phyloP scores from a whole-genome alignment of 2,329 filamentous ascomycete species.

The Venturia pyrina region DNA sequence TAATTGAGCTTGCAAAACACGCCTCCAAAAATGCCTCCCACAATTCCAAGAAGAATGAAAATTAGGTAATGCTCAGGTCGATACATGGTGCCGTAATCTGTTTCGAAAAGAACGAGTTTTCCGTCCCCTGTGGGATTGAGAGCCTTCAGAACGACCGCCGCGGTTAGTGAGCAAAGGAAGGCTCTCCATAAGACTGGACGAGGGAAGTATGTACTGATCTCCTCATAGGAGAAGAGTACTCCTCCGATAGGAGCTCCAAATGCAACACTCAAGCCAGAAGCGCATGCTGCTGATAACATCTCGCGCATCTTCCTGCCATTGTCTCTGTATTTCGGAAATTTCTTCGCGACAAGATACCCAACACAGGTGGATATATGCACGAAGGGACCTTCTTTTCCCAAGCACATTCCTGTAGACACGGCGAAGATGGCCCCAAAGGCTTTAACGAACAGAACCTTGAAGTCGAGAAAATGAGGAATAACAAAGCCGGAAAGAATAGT shows the following conservation, averaged over 20 bases:
- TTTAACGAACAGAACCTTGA: conserved; percentile 47
- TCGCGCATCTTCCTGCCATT: conserved; percentile 50
- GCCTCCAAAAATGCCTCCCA: conserved; percentile 49
- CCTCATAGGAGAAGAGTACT: conserved; percentile 51
- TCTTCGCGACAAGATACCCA: conserved; percentile 41
- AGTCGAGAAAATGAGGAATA: conserved; percentile 46
- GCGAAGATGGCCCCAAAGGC: conserved; percentile 49
- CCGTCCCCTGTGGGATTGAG: conserved; percentile 52
- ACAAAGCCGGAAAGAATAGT: conserved; percentile 51
- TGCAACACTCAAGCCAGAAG: conserved; percentile 48
- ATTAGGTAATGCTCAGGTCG: conserved; percentile 45
- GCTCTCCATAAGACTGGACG: conserved; percentile 49
- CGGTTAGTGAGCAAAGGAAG: conserved; percentile 47
- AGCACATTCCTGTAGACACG: conserved; percentile 48
- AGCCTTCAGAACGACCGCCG: conserved; percentile 45
- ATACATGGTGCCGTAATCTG: conserved; percentile 48
- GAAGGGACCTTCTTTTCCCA: conserved; percentile 54
- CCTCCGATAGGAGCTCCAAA: conserved; percentile 54
- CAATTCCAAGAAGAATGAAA: conserved; percentile 46
- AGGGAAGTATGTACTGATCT: conserved; percentile 52
- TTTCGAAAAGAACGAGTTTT: conserved; percentile 51
- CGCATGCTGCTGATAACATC: conserved; percentile 47
- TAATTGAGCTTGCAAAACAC: conserved; percentile 50
- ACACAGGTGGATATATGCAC: conserved; percentile 52
- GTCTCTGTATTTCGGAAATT: conserved; percentile 47